phyloP scores from a whole-genome alignment of 2,329 filamentous ascomycete species.

The Rutstroemia sydowiana region DNA sequence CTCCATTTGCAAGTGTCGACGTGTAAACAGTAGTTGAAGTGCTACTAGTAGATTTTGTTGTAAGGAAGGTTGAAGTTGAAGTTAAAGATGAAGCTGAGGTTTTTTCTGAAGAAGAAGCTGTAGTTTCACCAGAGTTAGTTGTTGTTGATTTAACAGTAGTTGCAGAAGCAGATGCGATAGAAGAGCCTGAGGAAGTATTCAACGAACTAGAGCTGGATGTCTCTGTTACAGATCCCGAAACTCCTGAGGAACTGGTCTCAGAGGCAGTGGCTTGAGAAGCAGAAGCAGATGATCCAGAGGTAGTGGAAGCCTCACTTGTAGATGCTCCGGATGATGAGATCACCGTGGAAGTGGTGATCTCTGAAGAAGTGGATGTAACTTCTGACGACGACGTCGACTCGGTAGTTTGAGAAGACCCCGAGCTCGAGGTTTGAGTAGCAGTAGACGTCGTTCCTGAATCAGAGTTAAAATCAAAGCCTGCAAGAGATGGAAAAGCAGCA shows the following conservation, averaged over 20 bases:
- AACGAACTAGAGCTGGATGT: slow-evolving; percentile 14
- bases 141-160: slow-evolving; percentile 12
- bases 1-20: slow-evolving; percentile 23
- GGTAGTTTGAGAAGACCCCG: slow-evolving; percentile 5
- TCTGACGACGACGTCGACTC: neutral
- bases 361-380: neutral
- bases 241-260: slow-evolving; percentile 10
- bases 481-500: slow-evolving; percentile 2
- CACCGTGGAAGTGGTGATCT: neutral
- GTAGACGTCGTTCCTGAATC: slow-evolving; percentile 11
- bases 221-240: slow-evolving; percentile 15
- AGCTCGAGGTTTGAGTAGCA: slow-evolving; percentile 3
- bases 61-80: neutral
- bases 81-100: slow-evolving; percentile 9
- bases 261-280: slow-evolving; percentile 12
- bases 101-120: slow-evolving; percentile 12
- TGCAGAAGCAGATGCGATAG: slow-evolving; percentile 8
- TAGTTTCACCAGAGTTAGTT: slow-evolving; percentile 7
- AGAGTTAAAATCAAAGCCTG: slow-evolving; percentile 11
- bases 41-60: neutral
- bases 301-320: slow-evolving; percentile 7
- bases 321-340: slow-evolving; percentile 1
- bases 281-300: neutral
- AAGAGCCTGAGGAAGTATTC: slow-evolving; percentile 11
- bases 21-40: slow-evolving; percentile 18